Evolutionary conservation across 2,329 filamentous ascomycete species (phyloP), one percentile per base, ranked within the genome.

Genomic region (Pseudogymnoascus verrucosus): DNA sequence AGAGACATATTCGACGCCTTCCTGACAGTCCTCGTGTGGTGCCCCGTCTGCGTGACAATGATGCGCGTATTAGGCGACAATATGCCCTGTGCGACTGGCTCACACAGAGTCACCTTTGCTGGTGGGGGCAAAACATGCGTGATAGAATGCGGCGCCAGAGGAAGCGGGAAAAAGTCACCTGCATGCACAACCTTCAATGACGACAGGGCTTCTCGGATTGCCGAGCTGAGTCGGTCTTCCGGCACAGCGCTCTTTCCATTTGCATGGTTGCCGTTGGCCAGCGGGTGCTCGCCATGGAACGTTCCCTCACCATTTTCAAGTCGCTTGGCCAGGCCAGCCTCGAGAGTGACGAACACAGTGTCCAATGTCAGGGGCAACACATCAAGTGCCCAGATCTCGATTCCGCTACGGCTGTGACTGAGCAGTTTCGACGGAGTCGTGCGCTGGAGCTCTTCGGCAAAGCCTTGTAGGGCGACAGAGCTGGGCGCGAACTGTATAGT

Each of bases 81-180:
- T 4, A 95, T 75, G 7, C 95, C 95, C 75, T 99, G 95, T 5
- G 90, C 86, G 14, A 98, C 92, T 7, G 95, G 95, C 74, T 99
- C 95, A 73, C 93, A 98, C n/a, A 96, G 85, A 59, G 90, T 87
- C 65, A 98, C 90, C 76, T 89, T 92, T 44, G 91, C 95, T 0
- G 93, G 91, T 44, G 91, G 90, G 12, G 91, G 85, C 23, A 90
- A 86, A 16, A 90, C 85, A 75, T 96, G 91, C 7, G 92, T 96
- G 67, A 96, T 88, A 11, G 92, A 89, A 75, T 97, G 92, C 2
- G 91, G 85, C 7, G 89, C 85, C 28, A 98, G 80, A 11, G 91
- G 90, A 42, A 99, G 78, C 8, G 84, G 83, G 66, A 89, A 87
- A 61, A 93, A 75, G 74, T 98, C 93, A 19, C 92, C 92, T 0